Evolutionary conservation across 2,329 filamentous ascomycete species (phyloP).

Genomic region (Beauveria bassiana): DNA sequence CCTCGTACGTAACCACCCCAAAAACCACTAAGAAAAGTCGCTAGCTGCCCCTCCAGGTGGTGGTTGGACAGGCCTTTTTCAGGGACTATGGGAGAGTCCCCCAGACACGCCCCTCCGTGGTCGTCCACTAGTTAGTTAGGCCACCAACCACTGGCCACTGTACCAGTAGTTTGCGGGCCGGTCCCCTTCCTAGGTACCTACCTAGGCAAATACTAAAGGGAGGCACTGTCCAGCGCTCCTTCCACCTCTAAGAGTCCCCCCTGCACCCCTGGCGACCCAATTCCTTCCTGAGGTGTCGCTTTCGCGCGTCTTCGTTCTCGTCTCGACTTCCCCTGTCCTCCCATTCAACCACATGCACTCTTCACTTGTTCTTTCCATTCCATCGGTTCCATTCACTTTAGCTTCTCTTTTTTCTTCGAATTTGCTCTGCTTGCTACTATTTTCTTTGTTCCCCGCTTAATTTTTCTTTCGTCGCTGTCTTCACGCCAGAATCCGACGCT

Average conservation of each 20-base stretch:
- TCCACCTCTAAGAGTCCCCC: background rate
- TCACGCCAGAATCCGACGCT: background rate
- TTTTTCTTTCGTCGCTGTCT: background rate
- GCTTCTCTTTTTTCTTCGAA: conserved; percentile 4
- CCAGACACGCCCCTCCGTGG: background rate
- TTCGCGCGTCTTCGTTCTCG: background rate
- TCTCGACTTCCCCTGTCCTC: background rate
- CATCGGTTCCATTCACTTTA: background rate
- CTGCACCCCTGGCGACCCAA: background rate
- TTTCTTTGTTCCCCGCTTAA: background rate
- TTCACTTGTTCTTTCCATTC: conserved; percentile 5
- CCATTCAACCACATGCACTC: conserved; percentile 3
- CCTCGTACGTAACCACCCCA: background rate
- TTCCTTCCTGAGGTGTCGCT: background rate
- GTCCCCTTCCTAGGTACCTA: too few species aligned
- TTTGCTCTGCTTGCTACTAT: background rate
- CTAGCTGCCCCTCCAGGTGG: background rate
- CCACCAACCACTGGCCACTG: background rate
- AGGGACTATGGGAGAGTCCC: background rate
- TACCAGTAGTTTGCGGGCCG: background rate
- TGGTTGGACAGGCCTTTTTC: background rate
- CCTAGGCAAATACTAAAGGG: too few species aligned
- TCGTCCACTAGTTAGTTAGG: background rate
- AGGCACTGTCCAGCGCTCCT: background rate
- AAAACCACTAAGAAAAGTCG: background rate